A percentile compares a stretch with the other conserved stretches of the same genome.
phyloP scores from a whole-genome alignment of 2,329 filamentous ascomycete species.

The Monosporascus cannonballus region DNA sequence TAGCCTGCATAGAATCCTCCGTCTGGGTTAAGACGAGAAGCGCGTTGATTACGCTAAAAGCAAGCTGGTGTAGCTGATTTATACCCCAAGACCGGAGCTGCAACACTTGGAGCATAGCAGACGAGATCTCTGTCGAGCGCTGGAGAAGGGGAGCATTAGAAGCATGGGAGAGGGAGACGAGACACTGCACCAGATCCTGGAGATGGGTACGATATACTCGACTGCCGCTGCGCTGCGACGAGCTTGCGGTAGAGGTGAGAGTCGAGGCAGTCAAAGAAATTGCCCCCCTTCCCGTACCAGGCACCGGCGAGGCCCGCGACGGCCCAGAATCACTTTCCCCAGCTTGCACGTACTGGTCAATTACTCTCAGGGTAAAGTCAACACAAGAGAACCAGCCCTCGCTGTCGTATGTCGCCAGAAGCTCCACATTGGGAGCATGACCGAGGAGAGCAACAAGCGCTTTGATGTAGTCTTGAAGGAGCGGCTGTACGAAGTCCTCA shows the following conservation, averaged over 20 bases:
- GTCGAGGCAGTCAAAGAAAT: constrained; percentile 24
- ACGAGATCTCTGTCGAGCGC: constrained; percentile 49
- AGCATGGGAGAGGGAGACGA: constrained; percentile 57
- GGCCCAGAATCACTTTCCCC: constrained; percentile 29
- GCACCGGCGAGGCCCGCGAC: constrained; percentile 42
- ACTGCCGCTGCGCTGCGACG: constrained; percentile 13
- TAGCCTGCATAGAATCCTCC: constrained; percentile 61
- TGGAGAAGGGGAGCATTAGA: constrained; percentile 62
- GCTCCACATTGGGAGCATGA: constrained; percentile 72
- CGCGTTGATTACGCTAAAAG: constrained; percentile 70
- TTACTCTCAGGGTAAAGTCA: constrained; percentile 63
- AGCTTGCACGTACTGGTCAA: constrained; percentile 46
- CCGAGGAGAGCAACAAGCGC: constrained; percentile 64
- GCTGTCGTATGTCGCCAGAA: constrained; percentile 51
- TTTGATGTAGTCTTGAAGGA: constrained; percentile 75
- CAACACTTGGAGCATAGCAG: constrained; percentile 54
- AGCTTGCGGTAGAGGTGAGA: constrained; percentile 21
- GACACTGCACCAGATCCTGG: constrained; percentile 56
- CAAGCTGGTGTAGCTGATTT: constrained; percentile 61
- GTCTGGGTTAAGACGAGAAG: constrained; percentile 60
- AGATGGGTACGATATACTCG: constrained; percentile 30
- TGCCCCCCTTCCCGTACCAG: constrained; percentile 24
- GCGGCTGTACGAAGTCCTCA: constrained; percentile 59
- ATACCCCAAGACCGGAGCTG: constrained; percentile 50
- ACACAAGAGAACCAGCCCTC: constrained; percentile 64